Base-by-base conservation (phyloP, 1,284 basidiomycete species). In the Peniophora sp. region DNA sequence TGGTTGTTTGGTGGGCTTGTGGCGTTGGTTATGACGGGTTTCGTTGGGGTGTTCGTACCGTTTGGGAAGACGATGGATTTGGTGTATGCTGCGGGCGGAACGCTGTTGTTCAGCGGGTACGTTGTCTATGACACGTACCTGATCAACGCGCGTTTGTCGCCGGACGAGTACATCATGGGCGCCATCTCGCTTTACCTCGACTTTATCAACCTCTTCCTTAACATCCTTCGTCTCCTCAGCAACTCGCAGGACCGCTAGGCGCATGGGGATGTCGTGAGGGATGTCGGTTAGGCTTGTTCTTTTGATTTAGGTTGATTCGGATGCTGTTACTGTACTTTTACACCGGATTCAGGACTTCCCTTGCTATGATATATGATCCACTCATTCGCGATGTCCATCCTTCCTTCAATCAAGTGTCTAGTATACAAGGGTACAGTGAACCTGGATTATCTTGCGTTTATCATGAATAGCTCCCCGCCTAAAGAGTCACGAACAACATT, bases 181-280 rank as follows among this genome's bases (percentile, higher is more conserved):
- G 77, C 87, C 45, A 85, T 96, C 64, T 87, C 82, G 57, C 80
- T 96, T 36, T 96, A 93, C 67, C 84, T 93, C 52, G 90, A 93
- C 60, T 85, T 86, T 61, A 73, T 86, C 64, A 86, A 92, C 61
- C 77, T 92, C 49, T 92, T 92, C 77, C 68, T 92, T 58, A 85
- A 76, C 63, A 85, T 92, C 57, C 75, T 89, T 47, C 83, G 87
- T 55, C 71, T 89, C 51, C 64, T 92, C 58, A 84, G 77, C 63
- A 74, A 84, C 53, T 59, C 69, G 25, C 68, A 75, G 51, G 71
- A 74, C 45, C 69, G 70, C 19, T 74, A 56, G 63, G 47, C 20
- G 55, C 32, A 50, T 24, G 34, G 36, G 48, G 24, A 34, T 17
- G n/a, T 27, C 27, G 6, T 5, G 27, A 12, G 12, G 27, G 27